Conservation (phyloP, 352 stramenopile species). For the Globisporangium sylvaticum region DNA sequence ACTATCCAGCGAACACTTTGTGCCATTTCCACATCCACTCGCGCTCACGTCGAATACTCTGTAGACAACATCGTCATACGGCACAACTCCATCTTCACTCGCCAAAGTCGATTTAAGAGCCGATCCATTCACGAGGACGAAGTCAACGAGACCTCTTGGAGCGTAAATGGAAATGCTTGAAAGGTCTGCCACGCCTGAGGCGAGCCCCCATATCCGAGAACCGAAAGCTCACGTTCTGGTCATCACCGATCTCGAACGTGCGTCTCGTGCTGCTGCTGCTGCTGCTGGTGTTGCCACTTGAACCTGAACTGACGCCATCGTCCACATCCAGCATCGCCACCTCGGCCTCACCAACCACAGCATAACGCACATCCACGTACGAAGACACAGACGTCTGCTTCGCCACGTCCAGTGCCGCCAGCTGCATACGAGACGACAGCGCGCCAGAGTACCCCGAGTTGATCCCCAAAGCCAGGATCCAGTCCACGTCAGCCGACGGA, state of each 20-base stretch:
- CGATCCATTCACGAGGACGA: slow-evolving; percentile 11
- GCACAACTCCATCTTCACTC: not conserved
- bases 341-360: slow-evolving; percentile 23
- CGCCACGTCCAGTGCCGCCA: too few species aligned
- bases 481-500: too few species aligned
- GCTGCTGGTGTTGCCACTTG: not conserved
- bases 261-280: not conserved
- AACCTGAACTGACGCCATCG: not conserved
- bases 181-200: slow-evolving; percentile 25
- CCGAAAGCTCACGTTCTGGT: slow-evolving; percentile 38
- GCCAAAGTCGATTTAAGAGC: not conserved
- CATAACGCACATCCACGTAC: not conserved
- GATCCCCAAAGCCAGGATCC: too few species aligned
- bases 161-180: slow-evolving; percentile 18
- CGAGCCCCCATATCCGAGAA: slow-evolving; percentile 29
- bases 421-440: too few species aligned
- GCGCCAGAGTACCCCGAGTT: too few species aligned
- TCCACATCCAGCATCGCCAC: slow-evolving; percentile 18
- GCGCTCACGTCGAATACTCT: slow-evolving; percentile 9
- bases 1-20: slow-evolving; percentile 17
- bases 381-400: not conserved
- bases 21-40: slow-evolving; percentile 12
- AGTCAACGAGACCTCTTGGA: slow-evolving; percentile 14
- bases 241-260: slow-evolving; percentile 31
- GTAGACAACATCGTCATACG: not conserved